Evolutionary conservation across 805 yeast species (phyloP).

Genomic region (Barnettozyma botsteinii): DNA sequence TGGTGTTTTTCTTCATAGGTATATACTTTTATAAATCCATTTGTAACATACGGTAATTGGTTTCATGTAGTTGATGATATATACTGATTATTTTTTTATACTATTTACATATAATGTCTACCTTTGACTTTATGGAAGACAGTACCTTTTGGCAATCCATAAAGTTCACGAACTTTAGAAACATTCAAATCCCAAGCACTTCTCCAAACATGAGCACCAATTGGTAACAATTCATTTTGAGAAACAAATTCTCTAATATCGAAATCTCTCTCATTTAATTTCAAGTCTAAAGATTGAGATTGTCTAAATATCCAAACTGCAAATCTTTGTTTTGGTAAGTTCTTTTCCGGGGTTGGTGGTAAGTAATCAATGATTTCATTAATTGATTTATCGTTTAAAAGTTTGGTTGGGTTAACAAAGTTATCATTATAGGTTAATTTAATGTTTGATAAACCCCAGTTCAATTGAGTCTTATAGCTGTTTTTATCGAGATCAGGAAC

Average conservation of each 20-base stretch:
- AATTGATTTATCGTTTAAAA: conserved; percentile 30
- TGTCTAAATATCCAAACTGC: conserved; percentile 91
- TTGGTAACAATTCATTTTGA: conserved; percentile 53
- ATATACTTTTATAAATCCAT: conserved; percentile 2
- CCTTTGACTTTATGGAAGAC: conserved; percentile 48
- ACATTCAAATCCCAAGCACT: conserved; percentile 75
- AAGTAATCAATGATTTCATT: conserved; percentile 51
- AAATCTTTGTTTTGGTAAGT: conserved; percentile 75
- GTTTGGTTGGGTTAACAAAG: conserved; percentile 36
- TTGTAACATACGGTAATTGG: conserved; percentile 6
- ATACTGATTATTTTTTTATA: neutral
- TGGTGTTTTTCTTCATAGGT: neutral
- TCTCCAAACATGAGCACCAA: conserved; percentile 94
- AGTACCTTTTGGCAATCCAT: conserved; percentile 69
- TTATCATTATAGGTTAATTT: conserved; percentile 53
- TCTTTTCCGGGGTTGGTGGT: conserved; percentile 89
- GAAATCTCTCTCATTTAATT: conserved; percentile 41
- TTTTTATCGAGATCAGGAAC: conserved; percentile 71
- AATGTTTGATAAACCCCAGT: conserved; percentile 73
- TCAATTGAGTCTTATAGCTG: conserved; percentile 63
- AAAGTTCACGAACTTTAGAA: conserved; percentile 57
- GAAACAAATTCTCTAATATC: conserved; percentile 66
- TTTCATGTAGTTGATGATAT: too few species aligned
- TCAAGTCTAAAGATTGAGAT: conserved; percentile 20
- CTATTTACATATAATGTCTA: conserved; percentile 14